Evolutionary conservation across 2,329 filamentous ascomycete species (phyloP).

Genomic region (Cadophora gregata): DNA sequence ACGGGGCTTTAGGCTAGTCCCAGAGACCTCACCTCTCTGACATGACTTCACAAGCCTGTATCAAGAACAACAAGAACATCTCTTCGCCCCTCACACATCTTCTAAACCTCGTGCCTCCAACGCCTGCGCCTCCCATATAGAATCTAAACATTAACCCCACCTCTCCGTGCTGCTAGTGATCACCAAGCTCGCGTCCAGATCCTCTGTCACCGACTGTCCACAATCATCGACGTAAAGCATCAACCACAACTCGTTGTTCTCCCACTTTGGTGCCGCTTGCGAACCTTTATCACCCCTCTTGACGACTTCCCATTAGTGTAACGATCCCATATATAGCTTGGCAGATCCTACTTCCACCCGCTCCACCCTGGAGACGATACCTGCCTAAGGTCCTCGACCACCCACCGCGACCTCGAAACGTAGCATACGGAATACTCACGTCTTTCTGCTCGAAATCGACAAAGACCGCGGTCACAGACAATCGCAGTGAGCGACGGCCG

Average conservation of each 20-base stretch:
- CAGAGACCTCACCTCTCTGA: conserved; percentile 9
- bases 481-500: conserved; percentile 38
- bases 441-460: neutral
- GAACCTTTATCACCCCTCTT: neutral
- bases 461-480: conserved; percentile 7
- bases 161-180: conserved; percentile 7
- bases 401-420: conserved; percentile 5
- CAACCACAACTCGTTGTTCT: conserved; percentile 16
- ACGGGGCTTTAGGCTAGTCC: conserved; percentile 3
- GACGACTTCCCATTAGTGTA: neutral
- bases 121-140: neutral
- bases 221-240: conserved; percentile 16
- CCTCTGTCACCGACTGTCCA: conserved; percentile 13
- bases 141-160: neutral
- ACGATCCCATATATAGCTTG: neutral
- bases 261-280: conserved; percentile 19
- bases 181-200: conserved; percentile 14
- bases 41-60: neutral
- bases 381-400: neutral
- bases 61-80: conserved; percentile 2
- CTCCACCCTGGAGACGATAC: conserved; percentile 7
- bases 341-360: neutral
- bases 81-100: conserved; percentile 7
- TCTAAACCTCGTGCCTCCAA: neutral
- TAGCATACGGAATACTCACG: neutral